These are phyloP conservation scores for Radiomyces spectabilis DNA, from an alignment of 192 early-diverging fungal species.

Conservation along the genomic window DNA sequence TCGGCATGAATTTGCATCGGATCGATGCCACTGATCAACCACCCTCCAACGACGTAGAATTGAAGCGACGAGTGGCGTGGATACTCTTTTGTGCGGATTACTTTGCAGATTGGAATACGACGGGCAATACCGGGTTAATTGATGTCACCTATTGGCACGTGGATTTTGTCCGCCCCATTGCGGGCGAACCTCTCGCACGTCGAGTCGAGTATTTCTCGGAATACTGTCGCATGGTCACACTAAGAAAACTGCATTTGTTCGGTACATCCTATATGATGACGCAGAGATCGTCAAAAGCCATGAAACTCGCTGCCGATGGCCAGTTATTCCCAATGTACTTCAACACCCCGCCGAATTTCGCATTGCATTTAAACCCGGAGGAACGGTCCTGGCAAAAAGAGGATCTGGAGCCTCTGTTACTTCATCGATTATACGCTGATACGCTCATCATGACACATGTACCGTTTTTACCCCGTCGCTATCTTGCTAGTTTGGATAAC, in stretches of 20 bases:
- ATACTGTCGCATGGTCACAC: slow-evolving; percentile 10
- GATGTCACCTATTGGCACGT: slow-evolving; percentile 16
- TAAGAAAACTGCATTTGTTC: slow-evolving; percentile 17
- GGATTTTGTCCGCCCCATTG: slow-evolving; percentile 9
- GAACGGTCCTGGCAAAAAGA: background rate
- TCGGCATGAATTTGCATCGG: slow-evolving; percentile 9
- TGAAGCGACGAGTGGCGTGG: slow-evolving; percentile 18
- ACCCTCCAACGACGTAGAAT: slow-evolving; percentile 3
- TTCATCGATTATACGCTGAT: slow-evolving; percentile 8
- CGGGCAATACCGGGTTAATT: slow-evolving; percentile 10
- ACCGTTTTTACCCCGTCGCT: slow-evolving; percentile 11
- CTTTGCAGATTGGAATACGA: slow-evolving; percentile 11
- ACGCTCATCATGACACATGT: slow-evolving; percentile 9
- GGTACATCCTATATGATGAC: slow-evolving; percentile 3
- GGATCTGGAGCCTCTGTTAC: slow-evolving; percentile 5
- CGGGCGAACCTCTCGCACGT: background rate
- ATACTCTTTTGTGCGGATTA: slow-evolving; percentile 22
- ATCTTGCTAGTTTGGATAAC: slow-evolving; percentile 1
- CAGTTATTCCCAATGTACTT: background rate
- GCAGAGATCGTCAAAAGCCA: background rate
- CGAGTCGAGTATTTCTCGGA: slow-evolving; percentile 11
- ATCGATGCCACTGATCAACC: slow-evolving; percentile 1
- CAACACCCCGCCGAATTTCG: background rate
- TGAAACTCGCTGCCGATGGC: slow-evolving; percentile 1
- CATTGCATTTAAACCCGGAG: background rate